Percentiles rank a stretch among this genome's conserved stretches.
Conservation (phyloP, 805 yeast species). For the Allodekkera sacchari region DNA sequence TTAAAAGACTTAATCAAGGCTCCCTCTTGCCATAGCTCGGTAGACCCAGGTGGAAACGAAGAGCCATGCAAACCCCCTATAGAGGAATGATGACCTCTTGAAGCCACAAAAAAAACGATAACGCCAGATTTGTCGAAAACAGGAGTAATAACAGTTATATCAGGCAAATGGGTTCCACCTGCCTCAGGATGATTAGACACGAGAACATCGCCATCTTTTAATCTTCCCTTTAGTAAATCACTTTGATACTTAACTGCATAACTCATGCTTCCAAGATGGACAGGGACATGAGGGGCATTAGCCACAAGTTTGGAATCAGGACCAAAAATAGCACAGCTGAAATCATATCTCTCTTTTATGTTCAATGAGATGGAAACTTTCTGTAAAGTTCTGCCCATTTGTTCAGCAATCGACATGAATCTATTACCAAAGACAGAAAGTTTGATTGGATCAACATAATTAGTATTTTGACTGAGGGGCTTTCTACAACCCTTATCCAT, state of each 20-base stretch:
- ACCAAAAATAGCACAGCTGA: conserved; percentile 40
- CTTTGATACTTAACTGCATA: conserved; percentile 29
- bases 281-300: conserved; percentile 41
- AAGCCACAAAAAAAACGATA: conserved; percentile 44
- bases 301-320: conserved; percentile 34
- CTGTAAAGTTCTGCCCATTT: conserved; percentile 37
- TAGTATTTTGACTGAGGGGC: conserved; percentile 30
- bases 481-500: conserved; percentile 16
- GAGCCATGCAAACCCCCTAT: conserved; percentile 54
- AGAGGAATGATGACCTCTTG: conserved; percentile 56
- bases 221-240: conserved; percentile 28
- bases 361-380: conserved; percentile 36
- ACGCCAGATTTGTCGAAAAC: conserved; percentile 37
- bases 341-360: conserved; percentile 40
- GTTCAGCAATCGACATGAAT: conserved; percentile 43
- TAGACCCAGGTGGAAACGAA: conserved; percentile 47
- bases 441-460: conserved; percentile 35
- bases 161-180: conserved; percentile 41
- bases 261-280: conserved; percentile 40
- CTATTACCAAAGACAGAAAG: conserved; percentile 37
- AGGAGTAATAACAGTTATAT: conserved; percentile 50
- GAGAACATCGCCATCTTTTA: conserved; percentile 36
- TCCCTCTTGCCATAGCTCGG: conserved; percentile 46
- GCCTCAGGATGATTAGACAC: conserved; percentile 35
- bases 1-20: no score